A percentile compares a stretch with the other conserved stretches of the same genome.
Evolutionary conservation across 495 filamentous ascomycete species (phyloP).

Genomic region (Neurospora tetrasperma): DNA sequence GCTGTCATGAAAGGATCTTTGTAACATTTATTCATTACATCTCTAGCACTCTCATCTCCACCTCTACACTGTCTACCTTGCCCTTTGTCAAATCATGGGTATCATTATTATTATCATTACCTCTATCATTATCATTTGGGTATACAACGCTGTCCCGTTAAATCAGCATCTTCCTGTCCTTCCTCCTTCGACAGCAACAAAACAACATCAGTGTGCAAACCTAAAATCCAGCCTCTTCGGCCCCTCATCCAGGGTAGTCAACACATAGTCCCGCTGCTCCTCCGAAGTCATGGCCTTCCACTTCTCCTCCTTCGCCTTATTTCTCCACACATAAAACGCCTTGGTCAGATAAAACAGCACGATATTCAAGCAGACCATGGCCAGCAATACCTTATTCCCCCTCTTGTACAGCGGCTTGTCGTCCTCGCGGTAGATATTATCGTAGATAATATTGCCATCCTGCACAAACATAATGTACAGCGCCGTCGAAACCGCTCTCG

Average conservation of each 20-base stretch:
- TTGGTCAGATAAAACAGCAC: conserved; percentile 26
- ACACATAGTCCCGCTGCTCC: conserved; percentile 24
- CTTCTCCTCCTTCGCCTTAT: conserved; percentile 20
- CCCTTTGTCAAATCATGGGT: not conserved
- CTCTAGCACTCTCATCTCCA: no score
- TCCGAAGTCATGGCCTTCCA: conserved; percentile 31
- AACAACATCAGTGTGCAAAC: conserved; percentile 15
- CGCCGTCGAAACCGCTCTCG: conserved; percentile 47
- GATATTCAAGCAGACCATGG: conserved; percentile 33
- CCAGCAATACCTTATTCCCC: conserved; percentile 41
- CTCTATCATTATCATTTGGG: no score
- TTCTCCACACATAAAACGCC: conserved; percentile 31
- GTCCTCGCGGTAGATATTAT: conserved; percentile 46
- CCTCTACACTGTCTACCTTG: no score
- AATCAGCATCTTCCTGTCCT: not conserved
- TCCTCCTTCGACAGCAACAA: no score
- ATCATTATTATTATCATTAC: not conserved
- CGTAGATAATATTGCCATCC: conserved; percentile 38
- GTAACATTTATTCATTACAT: no score
- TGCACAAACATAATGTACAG: conserved; percentile 41
- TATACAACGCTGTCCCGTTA: not conserved
- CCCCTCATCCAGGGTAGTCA: conserved; percentile 21
- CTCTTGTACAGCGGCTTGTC: conserved; percentile 43
- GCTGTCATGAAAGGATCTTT: no score
- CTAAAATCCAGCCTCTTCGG: conserved; percentile 21